These are phyloP conservation scores for Durio zibethinus DNA, from an alignment of 345 rosid genomes.

Conservation along the genomic window DNA sequence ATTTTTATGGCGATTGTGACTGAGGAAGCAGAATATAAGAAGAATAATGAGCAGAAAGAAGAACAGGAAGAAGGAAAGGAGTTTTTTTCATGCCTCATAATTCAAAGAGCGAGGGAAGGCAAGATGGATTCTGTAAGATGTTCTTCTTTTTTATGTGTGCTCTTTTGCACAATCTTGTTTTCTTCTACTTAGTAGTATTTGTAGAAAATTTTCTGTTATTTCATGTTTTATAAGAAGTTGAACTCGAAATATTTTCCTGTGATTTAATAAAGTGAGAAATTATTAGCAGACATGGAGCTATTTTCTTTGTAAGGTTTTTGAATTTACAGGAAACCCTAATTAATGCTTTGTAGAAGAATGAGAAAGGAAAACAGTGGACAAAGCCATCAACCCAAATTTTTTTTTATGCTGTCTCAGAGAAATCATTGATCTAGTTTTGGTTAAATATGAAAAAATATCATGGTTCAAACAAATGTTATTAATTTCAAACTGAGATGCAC, in stretches of 20 bases:
- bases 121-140: slow-evolving; percentile 27
- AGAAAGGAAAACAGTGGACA: background rate
- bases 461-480: background rate
- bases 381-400: background rate
- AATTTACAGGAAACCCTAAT: slow-evolving; percentile 22
- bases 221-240: background rate
- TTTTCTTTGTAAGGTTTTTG: slow-evolving; percentile 1
- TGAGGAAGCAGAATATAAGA: background rate
- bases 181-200: background rate
- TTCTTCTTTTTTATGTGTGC: slow-evolving; percentile 1
- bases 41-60: slow-evolving; percentile 2
- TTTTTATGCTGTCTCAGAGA: no score
- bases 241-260: background rate
- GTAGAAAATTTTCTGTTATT: background rate
- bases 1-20: background rate
- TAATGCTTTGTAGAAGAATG: background rate
- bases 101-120: background rate
- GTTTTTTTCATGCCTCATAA: background rate
- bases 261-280: background rate
- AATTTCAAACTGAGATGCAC: background rate
- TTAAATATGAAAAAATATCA: background rate
- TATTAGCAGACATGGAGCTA: background rate
- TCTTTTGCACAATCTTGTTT: background rate
- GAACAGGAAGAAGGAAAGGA: background rate
- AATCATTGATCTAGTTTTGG: background rate